Evolutionary conservation across 805 yeast genomes (phyloP).

Genomic region (Candida arabinofermentans): DNA sequence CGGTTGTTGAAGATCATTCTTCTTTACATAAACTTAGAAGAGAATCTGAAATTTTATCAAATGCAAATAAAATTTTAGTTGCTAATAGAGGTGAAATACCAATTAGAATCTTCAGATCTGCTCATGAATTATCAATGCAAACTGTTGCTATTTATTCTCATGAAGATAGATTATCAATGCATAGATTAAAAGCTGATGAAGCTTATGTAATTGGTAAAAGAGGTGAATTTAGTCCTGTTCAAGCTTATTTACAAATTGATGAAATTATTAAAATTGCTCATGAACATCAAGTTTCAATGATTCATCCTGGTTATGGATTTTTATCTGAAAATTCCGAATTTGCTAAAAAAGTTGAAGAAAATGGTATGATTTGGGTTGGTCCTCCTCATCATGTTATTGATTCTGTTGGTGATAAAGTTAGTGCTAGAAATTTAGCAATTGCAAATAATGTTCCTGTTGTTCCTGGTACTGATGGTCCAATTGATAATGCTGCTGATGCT

Average conservation of each 20-base stretch:
- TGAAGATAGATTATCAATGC: conserved; percentile 93
- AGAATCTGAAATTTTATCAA: conserved; percentile 43
- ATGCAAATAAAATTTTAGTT: conserved; percentile 62
- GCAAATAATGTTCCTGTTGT: conserved; percentile 85
- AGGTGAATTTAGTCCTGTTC: conserved; percentile 92
- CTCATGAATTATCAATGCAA: conserved; percentile 95
- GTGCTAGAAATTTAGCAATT: conserved; percentile 85
- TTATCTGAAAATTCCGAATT: conserved; percentile 60
- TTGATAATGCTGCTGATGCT: conserved; percentile 76
- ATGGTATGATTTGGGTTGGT: conserved; percentile 95
- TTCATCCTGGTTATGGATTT: conserved; percentile 84
- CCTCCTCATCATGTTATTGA: conserved; percentile 87
- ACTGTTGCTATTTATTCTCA: conserved; percentile 96
- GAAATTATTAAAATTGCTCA: conserved; percentile 87
- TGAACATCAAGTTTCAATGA: conserved; percentile 74
- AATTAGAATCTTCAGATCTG: conserved; percentile 88
- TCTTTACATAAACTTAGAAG: conserved; percentile 35
- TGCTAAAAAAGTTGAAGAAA: conserved; percentile 85
- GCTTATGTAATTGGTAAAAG: conserved; percentile 86
- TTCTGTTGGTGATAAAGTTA: conserved; percentile 94
- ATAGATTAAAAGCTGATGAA: conserved; percentile 90
- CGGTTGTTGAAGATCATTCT: conserved; percentile 32
- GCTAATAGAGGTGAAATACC: conserved; percentile 88
- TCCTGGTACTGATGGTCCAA: conserved; percentile 98
- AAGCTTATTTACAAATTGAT: conserved; percentile 92